Percentiles rank a stretch among this genome's conserved stretches.
These are phyloP conservation scores for Cyclanthera cordifolia DNA, from an alignment of 306 rosid species.

Conservation along the genomic window DNA sequence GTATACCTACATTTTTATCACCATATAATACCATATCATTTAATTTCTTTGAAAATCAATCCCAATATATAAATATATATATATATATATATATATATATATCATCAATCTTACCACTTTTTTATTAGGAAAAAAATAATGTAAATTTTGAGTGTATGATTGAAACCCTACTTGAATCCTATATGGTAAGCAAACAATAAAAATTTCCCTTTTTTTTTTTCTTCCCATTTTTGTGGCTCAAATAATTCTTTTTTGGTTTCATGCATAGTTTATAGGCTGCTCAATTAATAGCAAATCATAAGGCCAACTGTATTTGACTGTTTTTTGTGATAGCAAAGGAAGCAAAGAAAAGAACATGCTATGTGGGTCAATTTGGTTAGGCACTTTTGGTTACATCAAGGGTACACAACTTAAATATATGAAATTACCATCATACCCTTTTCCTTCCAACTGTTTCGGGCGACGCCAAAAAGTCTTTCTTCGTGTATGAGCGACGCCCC, in stretches of 20 bases:
- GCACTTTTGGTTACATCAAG: background rate
- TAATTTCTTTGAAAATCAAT: background rate
- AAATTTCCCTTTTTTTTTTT: background rate
- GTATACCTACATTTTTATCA: too few relatives aligned
- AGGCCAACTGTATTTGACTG: slow-evolving; percentile 9
- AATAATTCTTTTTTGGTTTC: background rate
- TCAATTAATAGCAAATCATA: slow-evolving; percentile 9
- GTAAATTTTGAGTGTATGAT: background rate
- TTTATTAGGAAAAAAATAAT: background rate
- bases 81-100: too few relatives aligned
- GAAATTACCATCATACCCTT: slow-evolving; percentile 4
- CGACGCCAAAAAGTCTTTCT: too few relatives aligned
- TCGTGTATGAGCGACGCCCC: too few relatives aligned
- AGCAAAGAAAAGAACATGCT: slow-evolving; percentile 9
- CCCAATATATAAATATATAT: too few relatives aligned
- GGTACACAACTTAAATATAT: background rate
- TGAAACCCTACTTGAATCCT: background rate
- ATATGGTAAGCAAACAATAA: background rate
- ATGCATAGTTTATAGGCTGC: slow-evolving; percentile 8
- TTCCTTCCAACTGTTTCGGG: too few relatives aligned
- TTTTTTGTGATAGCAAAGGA: slow-evolving; percentile 2
- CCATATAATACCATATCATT: background rate
- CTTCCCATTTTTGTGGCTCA: background rate
- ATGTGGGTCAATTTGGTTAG: slow-evolving; percentile 6
- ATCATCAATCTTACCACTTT: background rate